Conservation (phyloP, 495 filamentous ascomycete genomes). For the Diplogelasinospora grovesii region DNA sequence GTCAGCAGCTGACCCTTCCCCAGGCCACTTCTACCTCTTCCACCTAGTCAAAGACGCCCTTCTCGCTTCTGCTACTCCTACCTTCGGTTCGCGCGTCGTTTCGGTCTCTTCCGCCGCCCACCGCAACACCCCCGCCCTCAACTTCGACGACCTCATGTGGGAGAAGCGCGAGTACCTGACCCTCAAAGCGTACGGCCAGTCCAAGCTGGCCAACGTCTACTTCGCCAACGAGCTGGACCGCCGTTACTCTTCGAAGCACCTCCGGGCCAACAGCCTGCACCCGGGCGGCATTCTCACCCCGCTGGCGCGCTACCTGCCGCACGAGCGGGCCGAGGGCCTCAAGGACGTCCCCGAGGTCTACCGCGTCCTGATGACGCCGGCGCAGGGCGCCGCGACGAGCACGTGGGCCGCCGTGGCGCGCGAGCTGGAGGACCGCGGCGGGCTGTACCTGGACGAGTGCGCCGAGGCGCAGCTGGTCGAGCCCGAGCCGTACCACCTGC, state of each 20-base stretch:
- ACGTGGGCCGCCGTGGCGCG: constrained; percentile 40
- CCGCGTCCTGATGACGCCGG: constrained; percentile 29
- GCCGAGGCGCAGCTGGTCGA: too few species aligned
- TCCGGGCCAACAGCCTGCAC: constrained; percentile 15
- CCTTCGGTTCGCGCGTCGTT: constrained; percentile 29
- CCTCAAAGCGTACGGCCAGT: constrained; percentile 38
- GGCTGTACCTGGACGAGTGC: constrained; percentile 36
- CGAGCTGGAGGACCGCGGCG: constrained; percentile 35
- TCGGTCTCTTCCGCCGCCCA: constrained; percentile 33
- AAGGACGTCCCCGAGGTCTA: constrained; percentile 11
- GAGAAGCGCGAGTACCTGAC: constrained; percentile 19
- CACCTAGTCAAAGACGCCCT: constrained; percentile 39
- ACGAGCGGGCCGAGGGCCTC: too few species aligned
- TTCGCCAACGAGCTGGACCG: constrained; percentile 21
- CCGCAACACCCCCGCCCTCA: constrained; percentile 27
- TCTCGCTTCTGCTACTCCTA: constrained; percentile 27
- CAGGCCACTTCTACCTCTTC: constrained; percentile 50
- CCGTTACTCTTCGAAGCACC: constrained; percentile 10
- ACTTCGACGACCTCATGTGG: constrained; percentile 42
- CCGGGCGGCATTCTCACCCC: constrained; percentile 23
- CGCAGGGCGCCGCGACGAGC: constrained; percentile 47
- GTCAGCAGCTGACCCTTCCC: too few species aligned
- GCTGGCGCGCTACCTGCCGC: constrained; percentile 16
- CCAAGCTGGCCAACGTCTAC: constrained; percentile 46
- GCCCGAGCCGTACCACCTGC: too few species aligned